Conservation (phyloP, 495 filamentous ascomycete genomes). For the Penicillium angulare region DNA sequence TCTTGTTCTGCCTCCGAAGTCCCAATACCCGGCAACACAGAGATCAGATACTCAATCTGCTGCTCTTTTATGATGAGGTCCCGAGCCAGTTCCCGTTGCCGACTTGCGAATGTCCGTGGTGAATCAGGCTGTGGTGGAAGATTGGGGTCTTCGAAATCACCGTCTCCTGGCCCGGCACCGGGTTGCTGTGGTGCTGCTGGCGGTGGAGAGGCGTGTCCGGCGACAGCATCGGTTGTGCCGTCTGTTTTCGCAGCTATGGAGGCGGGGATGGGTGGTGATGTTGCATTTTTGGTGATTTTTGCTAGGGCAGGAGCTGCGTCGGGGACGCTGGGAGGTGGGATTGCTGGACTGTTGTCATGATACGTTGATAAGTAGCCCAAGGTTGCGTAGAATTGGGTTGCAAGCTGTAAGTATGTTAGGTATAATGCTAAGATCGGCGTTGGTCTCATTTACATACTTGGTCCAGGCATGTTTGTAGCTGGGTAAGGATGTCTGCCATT, state of each 20-base stretch:
- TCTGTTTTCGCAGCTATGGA: conserved; percentile 27
- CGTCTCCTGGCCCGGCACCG: conserved; percentile 13
- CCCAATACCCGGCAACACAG: conserved; percentile 79
- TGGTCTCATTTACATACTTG: conserved; percentile 52
- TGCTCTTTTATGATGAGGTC: conserved; percentile 90
- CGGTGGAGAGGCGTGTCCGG: conserved; percentile 30
- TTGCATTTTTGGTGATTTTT: conserved; percentile 42
- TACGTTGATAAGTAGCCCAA: conserved; percentile 80
- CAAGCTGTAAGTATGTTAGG: conserved; percentile 55
- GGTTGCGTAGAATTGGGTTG: conserved; percentile 83
- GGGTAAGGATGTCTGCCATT: conserved; percentile 91
- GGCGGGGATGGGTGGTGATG: conserved; percentile 42
- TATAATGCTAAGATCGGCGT: conserved; percentile 3
- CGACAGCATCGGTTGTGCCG: conserved; percentile 11
- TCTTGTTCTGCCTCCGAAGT: conserved; percentile 83
- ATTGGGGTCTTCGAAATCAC: conserved; percentile 27
- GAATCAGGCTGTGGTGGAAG: conserved; percentile 53
- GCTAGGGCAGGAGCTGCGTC: conserved; percentile 47
- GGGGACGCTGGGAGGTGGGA: conserved; percentile 55
- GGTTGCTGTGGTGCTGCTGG: conserved; percentile 22
- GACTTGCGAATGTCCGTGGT: conserved; percentile 63
- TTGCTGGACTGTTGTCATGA: conserved; percentile 71
- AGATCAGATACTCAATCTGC: conserved; percentile 88
- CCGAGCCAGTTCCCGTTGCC: conserved; percentile 76
- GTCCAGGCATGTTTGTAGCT: conserved; percentile 92